Conservation (phyloP, 805 yeast species). For the Priceomyces melissophilus region DNA sequence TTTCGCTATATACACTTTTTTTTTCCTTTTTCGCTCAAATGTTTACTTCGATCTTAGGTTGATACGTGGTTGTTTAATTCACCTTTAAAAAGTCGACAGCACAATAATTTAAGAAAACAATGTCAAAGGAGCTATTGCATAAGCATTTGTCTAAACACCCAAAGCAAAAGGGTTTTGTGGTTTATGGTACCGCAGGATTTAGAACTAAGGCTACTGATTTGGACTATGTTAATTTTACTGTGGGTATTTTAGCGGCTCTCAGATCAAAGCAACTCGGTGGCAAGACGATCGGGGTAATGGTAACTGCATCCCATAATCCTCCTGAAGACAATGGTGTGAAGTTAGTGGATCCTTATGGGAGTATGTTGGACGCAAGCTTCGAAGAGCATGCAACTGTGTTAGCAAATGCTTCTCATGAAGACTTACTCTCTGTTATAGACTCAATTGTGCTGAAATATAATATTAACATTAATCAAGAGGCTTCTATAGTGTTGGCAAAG, state of each 20-base stretch:
- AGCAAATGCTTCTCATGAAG: constrained; percentile 62
- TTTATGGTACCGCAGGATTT: constrained; percentile 98
- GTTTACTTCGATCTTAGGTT: not conserved
- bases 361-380: constrained; percentile 84
- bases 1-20: not conserved
- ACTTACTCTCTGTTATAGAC: constrained; percentile 38
- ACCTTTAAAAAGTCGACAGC: not conserved
- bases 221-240: constrained; percentile 80
- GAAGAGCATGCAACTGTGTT: constrained; percentile 74
- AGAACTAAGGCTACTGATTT: constrained; percentile 66
- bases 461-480: constrained; percentile 43
- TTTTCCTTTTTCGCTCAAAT: not conserved
- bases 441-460: constrained; percentile 36
- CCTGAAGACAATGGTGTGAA: constrained; percentile 90
- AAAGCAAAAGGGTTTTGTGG: constrained; percentile 44
- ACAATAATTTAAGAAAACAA: constrained; percentile 1
- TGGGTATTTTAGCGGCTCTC: constrained; percentile 77
- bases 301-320: constrained; percentile 94
- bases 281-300: constrained; percentile 87
- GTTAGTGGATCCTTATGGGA: constrained; percentile 90
- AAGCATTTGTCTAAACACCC: constrained; percentile 27
- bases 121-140: constrained; percentile 3
- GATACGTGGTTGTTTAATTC: not conserved
- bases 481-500: constrained; percentile 66
- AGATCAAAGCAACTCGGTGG: constrained; percentile 72